Conservation (phyloP, 352 stramenopile genomes). For the Pythium sp. region DNA sequence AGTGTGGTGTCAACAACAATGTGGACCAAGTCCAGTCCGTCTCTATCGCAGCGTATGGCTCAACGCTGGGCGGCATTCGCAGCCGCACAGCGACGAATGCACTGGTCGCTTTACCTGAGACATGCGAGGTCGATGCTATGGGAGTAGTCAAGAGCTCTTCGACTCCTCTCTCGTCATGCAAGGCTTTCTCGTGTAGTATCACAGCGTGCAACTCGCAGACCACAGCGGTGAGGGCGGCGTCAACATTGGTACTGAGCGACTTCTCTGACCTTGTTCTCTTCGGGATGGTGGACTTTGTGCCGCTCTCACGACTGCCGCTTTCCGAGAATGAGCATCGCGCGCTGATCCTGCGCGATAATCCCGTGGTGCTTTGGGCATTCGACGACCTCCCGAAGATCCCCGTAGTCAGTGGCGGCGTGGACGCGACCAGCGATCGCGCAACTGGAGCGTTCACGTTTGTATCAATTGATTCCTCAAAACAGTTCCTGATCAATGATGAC, state of each 20-base stretch:
- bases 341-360: conserved; percentile 62
- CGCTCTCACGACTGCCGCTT: conserved; percentile 39
- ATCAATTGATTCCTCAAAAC: conserved; percentile 10
- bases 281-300: conserved; percentile 35
- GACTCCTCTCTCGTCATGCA: conserved; percentile 15
- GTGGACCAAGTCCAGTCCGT: conserved; percentile 34
- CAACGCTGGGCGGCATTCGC: conserved; percentile 28
- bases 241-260: conserved; percentile 36
- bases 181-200: conserved; percentile 31
- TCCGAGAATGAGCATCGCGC: conserved; percentile 46
- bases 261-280: conserved; percentile 56
- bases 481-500: conserved; percentile 39
- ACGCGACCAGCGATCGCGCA: conserved; percentile 2
- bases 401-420: conserved; percentile 9
- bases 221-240: conserved; percentile 11
- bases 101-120: conserved; percentile 10
- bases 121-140: conserved; percentile 30
- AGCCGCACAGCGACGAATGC: conserved; percentile 16
- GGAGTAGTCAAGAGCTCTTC: background rate
- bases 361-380: conserved; percentile 56
- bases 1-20: conserved; percentile 27
- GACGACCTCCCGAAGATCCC: conserved; percentile 32
- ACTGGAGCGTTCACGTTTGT: conserved; percentile 15
- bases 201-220: conserved; percentile 26
- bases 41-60: conserved; percentile 44